Base-by-base conservation (phyloP, 2,329 filamentous ascomycete genomes). In the Apiospora arundinis region DNA sequence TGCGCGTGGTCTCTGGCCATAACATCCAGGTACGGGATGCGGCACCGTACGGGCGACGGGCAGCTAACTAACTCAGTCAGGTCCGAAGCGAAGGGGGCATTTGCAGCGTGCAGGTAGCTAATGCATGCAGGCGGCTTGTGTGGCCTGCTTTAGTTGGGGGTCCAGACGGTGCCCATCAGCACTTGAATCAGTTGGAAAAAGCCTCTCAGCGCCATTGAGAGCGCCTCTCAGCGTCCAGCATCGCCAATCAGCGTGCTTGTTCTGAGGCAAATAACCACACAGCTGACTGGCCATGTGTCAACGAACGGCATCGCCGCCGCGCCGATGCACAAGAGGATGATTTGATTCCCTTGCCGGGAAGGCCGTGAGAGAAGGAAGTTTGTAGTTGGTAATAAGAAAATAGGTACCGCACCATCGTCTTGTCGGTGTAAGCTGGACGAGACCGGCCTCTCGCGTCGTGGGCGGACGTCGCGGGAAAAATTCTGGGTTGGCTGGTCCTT, bases 161-260 rank as follows among this genome's bases (percentile, higher is more conserved):
- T 40, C 56, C 28, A 63, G 56, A 63, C 32, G n/a, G 32, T 18
- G 28, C 28, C 56, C 56, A 63, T 56, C 52, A 56, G 52, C 52
- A 56, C 52, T 56, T 56, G 52, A 56, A 56, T 56, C 49, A 32
- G 52, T 56, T 56, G 32, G 52, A 45, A 45, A 14, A 45, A 45
- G 42, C 42, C 42, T 45, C 14, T 56, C 28, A 32, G 16, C 25
- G 49, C 49, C 49, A 32, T 56, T 25, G 9, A 16, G 25, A 56
- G 25, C 49, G 49, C 49, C 49, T 56, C 49, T 56, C 52, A 48
- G 45, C 45, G 45, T n/a, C 45, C 21, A 18, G 5, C 18, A 48
- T 7, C 45, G 21, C 45, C 45, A 48, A 60, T 63, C 56, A 56
- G 52, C 52, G 52, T 56, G 52, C 28, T 56, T 56, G 56, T 16